These are phyloP conservation scores for Conticribra weissflogii DNA, from an alignment of 108 stramenopile genomes.

Conservation along the genomic window DNA sequence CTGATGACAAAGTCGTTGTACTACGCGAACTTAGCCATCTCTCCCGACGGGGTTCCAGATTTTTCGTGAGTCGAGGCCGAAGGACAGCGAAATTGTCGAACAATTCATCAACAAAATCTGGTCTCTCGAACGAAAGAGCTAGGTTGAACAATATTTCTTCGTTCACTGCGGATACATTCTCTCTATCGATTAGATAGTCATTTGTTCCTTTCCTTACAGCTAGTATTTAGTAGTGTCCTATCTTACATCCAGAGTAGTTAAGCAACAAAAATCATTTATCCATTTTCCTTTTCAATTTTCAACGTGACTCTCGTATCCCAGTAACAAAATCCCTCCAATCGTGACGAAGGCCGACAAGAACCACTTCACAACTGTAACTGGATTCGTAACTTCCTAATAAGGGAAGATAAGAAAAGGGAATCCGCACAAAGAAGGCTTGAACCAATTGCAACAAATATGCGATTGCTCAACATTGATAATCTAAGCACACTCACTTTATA, in stretches of 20 bases:
- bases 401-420: background rate
- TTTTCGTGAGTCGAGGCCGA: background rate
- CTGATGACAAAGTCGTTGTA: slow-evolving; percentile 62
- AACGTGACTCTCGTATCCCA: slow-evolving; percentile 61
- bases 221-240: background rate
- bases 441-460: no score
- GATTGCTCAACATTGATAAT: background rate
- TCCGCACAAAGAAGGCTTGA: no score
- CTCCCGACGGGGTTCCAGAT: slow-evolving; percentile 60
- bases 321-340: slow-evolving; percentile 67
- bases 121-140: slow-evolving; percentile 4
- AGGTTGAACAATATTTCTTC: background rate
- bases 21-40: slow-evolving; percentile 69
- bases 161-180: slow-evolving; percentile 6
- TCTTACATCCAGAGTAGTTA: slow-evolving; percentile 13
- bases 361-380: slow-evolving; percentile 62
- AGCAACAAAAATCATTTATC: no score
- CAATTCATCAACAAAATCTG: background rate
- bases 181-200: slow-evolving; percentile 18
- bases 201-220: no score
- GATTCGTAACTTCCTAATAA: slow-evolving; percentile 56
- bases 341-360: slow-evolving; percentile 69
- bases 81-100: background rate
- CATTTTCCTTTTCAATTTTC: background rate
- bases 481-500: slow-evolving; percentile 37